A percentile compares a stretch with the other conserved stretches of the same genome.
phyloP scores from a whole-genome alignment of 140 eudicot genomes.

The Oenanthe javanica region DNA sequence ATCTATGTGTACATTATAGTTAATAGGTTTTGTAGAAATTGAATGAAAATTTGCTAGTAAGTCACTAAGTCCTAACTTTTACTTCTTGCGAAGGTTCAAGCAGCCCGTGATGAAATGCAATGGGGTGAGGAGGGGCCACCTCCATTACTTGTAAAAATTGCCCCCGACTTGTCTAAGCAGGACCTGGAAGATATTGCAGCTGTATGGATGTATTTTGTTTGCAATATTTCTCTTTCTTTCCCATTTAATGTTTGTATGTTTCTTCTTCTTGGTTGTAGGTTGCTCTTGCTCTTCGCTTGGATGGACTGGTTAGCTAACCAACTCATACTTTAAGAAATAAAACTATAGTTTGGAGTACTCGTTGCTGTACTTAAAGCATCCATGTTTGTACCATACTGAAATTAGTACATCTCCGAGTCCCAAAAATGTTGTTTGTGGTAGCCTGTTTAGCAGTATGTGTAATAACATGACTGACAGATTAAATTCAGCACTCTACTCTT shows the following conservation, averaged over 20 bases:
- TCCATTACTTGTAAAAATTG: slow-evolving; percentile 93
- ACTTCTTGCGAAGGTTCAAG: slow-evolving; percentile 63
- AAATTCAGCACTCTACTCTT: background rate
- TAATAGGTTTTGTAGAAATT: background rate
- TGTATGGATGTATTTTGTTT: slow-evolving; percentile 31
- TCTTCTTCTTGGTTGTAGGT: slow-evolving; percentile 47
- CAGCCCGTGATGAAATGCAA: slow-evolving; percentile 99
- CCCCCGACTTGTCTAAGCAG: slow-evolving; percentile 93
- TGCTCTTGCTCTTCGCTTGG: slow-evolving; percentile 96
- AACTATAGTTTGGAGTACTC: background rate
- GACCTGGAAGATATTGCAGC: slow-evolving; percentile 98
- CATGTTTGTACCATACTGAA: background rate
- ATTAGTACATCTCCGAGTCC: background rate
- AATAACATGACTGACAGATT: background rate
- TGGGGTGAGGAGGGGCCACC: slow-evolving; percentile 99
- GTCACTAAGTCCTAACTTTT: background rate
- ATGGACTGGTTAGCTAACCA: slow-evolving; percentile 69
- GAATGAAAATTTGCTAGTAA: background rate
- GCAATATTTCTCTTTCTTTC: background rate
- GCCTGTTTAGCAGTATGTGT: background rate
- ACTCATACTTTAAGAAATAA: slow-evolving; percentile 4
- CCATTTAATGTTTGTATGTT: slow-evolving; percentile 18
- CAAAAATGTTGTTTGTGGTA: background rate
- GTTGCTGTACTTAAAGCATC: background rate
- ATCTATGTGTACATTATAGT: background rate